Conservation (phyloP, 495 filamentous ascomycete species). For the Penicillium robsamsonii region DNA sequence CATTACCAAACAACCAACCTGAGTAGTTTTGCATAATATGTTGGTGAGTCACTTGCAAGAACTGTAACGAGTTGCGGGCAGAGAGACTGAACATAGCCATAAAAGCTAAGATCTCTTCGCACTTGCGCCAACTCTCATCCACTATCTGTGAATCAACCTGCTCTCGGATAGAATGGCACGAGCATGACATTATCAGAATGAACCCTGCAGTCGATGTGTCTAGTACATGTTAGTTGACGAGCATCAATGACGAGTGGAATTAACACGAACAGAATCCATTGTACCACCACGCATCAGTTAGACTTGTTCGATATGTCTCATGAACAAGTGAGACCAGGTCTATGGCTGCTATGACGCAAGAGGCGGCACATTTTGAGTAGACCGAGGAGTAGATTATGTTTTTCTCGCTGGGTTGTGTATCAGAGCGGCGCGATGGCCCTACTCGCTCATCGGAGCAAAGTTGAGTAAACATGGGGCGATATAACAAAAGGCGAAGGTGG, state of each 20-base stretch:
- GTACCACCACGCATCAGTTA: slow-evolving; percentile 49
- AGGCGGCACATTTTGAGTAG: slow-evolving; percentile 34
- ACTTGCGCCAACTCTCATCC: slow-evolving; percentile 31
- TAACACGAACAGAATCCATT: slow-evolving; percentile 42
- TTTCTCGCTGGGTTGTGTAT: slow-evolving; percentile 10
- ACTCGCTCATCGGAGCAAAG: slow-evolving; percentile 37
- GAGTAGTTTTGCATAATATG: slow-evolving; percentile 27
- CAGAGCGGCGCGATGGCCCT: slow-evolving; percentile 11
- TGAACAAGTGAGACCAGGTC: slow-evolving; percentile 40
- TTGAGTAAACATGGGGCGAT: slow-evolving; percentile 48
- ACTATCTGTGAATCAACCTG: slow-evolving; percentile 18
- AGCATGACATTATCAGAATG: slow-evolving; percentile 40
- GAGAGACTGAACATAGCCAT: slow-evolving; percentile 34
- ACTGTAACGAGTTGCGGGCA: slow-evolving; percentile 33
- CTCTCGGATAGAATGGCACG: slow-evolving; percentile 27
- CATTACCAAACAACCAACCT: slow-evolving; percentile 8
- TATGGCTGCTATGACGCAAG: slow-evolving; percentile 40
- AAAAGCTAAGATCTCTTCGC: slow-evolving; percentile 25
- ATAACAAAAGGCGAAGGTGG: slow-evolving; percentile 44
- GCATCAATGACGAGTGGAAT: background rate
- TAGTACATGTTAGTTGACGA: slow-evolving; percentile 11
- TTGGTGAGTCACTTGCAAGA: slow-evolving; percentile 28
- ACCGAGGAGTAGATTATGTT: slow-evolving; percentile 39
- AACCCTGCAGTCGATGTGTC: slow-evolving; percentile 44
- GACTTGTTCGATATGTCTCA: slow-evolving; percentile 36